phyloP scores from a whole-genome alignment of 306 rosid species.

The Vigna mungo region DNA sequence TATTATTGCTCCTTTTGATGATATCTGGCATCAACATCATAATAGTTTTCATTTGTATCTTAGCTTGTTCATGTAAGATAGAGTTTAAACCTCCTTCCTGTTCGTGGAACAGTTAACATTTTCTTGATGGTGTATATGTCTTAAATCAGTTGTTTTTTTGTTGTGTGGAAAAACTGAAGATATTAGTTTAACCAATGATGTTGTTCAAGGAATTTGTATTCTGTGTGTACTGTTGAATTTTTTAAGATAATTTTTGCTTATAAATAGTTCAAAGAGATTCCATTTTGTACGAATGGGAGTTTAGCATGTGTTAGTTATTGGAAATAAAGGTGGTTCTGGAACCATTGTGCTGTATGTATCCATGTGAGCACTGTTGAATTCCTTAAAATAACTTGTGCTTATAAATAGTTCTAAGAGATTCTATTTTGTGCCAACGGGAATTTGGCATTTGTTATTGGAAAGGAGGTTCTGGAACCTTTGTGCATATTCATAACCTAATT shows the following conservation, averaged over 20 bases:
- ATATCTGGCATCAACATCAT: constrained; percentile 26
- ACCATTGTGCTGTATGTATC: neutral
- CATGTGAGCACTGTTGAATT: too few species aligned
- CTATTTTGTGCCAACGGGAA: too few species aligned
- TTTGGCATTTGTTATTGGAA: neutral
- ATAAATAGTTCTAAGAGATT: too few species aligned
- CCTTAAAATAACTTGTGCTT: too few species aligned
- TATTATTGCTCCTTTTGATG: constrained; percentile 24
- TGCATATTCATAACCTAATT: constrained; percentile 7
- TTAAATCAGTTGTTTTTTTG: neutral
- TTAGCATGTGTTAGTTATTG: neutral
- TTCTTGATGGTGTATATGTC: neutral
- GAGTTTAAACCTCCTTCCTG: constrained; percentile 6
- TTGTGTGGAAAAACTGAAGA: neutral
- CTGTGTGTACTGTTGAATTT: constrained; percentile 1
- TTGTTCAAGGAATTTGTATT: constrained; percentile 1
- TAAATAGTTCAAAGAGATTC: constrained; percentile 7
- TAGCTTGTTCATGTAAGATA: constrained; percentile 36
- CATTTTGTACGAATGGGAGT: neutral
- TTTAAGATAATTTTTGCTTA: neutral
- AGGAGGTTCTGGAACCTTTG: neutral
- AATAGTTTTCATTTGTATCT: constrained; percentile 3
- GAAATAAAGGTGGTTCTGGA: neutral
- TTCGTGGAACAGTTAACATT: constrained; percentile 7
- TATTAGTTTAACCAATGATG: constrained; percentile 3